Evolutionary conservation across 1,284 basidiomycete genomes (phyloP).

Genomic region (Cystobasidium slooffiae): DNA sequence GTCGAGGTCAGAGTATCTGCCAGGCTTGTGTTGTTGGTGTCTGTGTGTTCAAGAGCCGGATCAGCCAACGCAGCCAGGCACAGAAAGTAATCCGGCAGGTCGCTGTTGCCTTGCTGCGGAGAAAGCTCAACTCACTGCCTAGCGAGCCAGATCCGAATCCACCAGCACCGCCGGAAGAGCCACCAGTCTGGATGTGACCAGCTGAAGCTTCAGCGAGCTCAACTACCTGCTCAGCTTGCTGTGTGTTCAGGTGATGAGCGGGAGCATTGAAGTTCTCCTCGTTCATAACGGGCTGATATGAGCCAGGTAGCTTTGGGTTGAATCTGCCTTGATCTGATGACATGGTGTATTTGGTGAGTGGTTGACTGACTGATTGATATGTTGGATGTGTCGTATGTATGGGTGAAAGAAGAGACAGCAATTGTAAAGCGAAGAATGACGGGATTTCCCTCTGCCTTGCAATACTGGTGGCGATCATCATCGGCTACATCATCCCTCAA

Average conservation of each 20-base stretch:
- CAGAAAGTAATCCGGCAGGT: background rate
- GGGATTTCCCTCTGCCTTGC: too few species aligned
- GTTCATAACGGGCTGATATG: slow-evolving; percentile 21
- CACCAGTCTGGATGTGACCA: slow-evolving; percentile 15
- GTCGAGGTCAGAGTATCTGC: slow-evolving; percentile 5
- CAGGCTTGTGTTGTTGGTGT: background rate
- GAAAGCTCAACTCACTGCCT: background rate
- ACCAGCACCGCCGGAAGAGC: background rate
- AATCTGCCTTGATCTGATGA: background rate
- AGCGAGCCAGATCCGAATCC: slow-evolving; percentile 6
- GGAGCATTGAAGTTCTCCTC: slow-evolving; percentile 30
- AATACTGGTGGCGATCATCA: too few species aligned
- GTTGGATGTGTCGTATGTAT: too few species aligned
- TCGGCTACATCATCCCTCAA: too few species aligned
- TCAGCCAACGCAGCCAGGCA: too few species aligned
- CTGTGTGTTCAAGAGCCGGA: too few species aligned
- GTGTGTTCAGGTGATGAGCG: slow-evolving; percentile 12
- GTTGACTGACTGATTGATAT: too few species aligned
- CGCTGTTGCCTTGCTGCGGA: background rate
- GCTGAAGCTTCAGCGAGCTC: slow-evolving; percentile 32
- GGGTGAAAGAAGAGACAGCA: too few species aligned
- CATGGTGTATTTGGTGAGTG: too few species aligned
- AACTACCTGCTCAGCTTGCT: slow-evolving; percentile 26
- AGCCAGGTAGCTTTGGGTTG: slow-evolving; percentile 25
- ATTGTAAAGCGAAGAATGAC: too few species aligned